phyloP scores from a whole-genome alignment of 2,329 filamentous ascomycete species.

The Ophiostoma ulmi region DNA sequence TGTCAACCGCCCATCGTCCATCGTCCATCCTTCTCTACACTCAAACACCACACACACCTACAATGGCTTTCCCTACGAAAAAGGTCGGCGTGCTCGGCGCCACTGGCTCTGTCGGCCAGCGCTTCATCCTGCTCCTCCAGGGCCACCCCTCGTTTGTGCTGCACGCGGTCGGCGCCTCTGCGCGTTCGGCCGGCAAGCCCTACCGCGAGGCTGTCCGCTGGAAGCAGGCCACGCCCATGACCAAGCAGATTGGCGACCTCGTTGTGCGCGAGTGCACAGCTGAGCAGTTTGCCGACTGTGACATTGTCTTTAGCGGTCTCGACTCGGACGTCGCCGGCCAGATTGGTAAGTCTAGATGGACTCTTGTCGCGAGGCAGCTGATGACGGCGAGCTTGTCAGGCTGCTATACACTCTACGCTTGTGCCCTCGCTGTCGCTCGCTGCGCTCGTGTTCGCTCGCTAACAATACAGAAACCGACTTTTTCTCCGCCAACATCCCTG shows the following conservation, averaged over 20 bases:
- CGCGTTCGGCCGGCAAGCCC: slow-evolving; percentile 83
- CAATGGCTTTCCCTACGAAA: slow-evolving; percentile 31
- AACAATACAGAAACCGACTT: slow-evolving; percentile 64
- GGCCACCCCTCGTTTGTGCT: slow-evolving; percentile 82
- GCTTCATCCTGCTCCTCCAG: slow-evolving; percentile 88
- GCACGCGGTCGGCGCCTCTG: slow-evolving; percentile 83
- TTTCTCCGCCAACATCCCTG: slow-evolving; percentile 76
- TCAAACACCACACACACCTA: not conserved
- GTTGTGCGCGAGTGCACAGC: slow-evolving; percentile 81
- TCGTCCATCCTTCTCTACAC: not conserved
- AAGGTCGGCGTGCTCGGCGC: slow-evolving; percentile 67
- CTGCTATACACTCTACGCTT: not conserved
- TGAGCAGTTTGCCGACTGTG: slow-evolving; percentile 79
- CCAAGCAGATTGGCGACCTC: slow-evolving; percentile 64
- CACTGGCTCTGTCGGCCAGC: slow-evolving; percentile 90
- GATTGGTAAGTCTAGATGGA: slow-evolving; percentile 45
- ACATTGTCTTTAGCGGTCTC: slow-evolving; percentile 86
- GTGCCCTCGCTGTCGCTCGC: not conserved
- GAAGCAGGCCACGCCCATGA: slow-evolving; percentile 88
- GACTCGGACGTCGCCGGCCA: slow-evolving; percentile 91
- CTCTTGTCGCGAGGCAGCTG: too few species aligned
- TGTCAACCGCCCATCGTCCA: too few species aligned
- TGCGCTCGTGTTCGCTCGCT: not conserved
- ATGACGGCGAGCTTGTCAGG: too few species aligned
- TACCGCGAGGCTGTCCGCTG: slow-evolving; percentile 92